Base-by-base conservation (phyloP, 805 yeast species). In the Candida sonorensis region DNA sequence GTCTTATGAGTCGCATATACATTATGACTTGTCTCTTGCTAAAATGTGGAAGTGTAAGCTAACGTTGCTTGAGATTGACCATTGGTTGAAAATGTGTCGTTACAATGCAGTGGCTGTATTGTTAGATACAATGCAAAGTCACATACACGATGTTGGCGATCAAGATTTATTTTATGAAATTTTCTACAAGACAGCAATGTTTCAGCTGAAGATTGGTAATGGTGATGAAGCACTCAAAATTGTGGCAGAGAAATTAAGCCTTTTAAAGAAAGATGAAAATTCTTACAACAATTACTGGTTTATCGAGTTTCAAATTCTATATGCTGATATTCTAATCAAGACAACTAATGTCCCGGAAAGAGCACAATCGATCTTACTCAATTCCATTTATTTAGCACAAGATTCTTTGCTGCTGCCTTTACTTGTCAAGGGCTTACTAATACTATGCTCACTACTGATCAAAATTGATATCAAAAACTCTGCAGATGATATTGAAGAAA, bases 321-420 rank as follows among this genome's bases (percentile, higher is more conserved):
- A 71, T 42, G 65, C 74, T 26, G 45, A 57, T 10, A 59, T 74
- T 1, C 53, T 75, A 36, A 42, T 66, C 16, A 42, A 54, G 5
- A 50, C 68, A 11, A 67, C 71, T 0, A 17, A 31, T 4, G 53
- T 64, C 4, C 70, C 75, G 10, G 51, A 67, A 8, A 61, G 80
- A 35, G 74, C 72, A 0, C 40, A 79, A 7, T 66, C 80, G 1
- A 46, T 67, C 13, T 45, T 77, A 0, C 48, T 72, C 5, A 72
- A 72, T 38, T 64, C 75, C 31, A 52, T 80, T 2, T 65, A 68
- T 29, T 45, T 62, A 10, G 70, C 81, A 0, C 62, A 64, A 14
- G 46, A 51, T 4, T 60, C 69, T 7, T 74, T 79, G 2, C 62
- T 71, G 33, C 51, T 62, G 3, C 50, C 68, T 0, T 48, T 70